phyloP scores from a whole-genome alignment of 371 early-diverging fungal species.

The Fennellomyces sp. region DNA sequence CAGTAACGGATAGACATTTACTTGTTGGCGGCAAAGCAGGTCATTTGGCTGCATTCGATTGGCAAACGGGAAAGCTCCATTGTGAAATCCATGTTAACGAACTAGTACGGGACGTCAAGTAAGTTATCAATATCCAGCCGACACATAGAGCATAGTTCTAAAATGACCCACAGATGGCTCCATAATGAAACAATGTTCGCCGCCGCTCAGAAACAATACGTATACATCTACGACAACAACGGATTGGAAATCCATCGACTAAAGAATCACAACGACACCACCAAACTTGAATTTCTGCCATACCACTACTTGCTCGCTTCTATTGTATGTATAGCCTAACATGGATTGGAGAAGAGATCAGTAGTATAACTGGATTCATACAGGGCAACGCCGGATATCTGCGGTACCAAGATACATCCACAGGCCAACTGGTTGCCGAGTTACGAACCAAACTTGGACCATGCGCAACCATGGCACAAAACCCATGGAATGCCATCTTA shows the following conservation, averaged over 20 bases:
- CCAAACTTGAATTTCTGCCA: slow-evolving; percentile 91
- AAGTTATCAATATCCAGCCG: slow-evolving; percentile 45
- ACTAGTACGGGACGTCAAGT: slow-evolving; percentile 89
- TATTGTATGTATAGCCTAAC: slow-evolving; percentile 67
- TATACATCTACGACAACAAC: slow-evolving; percentile 94
- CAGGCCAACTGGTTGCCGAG: slow-evolving; percentile 89
- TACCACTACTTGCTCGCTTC: slow-evolving; percentile 96
- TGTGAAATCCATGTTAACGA: slow-evolving; percentile 92
- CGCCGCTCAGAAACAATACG: slow-evolving; percentile 94
- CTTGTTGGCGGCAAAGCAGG: slow-evolving; percentile 92
- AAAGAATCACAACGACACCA: slow-evolving; percentile 81
- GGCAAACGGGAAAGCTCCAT: slow-evolving; percentile 81
- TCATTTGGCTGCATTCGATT: slow-evolving; percentile 92
- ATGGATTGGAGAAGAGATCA: no score
- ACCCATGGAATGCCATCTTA: slow-evolving; percentile 93
- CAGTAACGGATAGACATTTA: slow-evolving; percentile 52
- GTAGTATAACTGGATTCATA: neutral
- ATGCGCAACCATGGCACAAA: slow-evolving; percentile 87
- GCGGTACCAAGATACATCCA: slow-evolving; percentile 97
- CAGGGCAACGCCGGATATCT: slow-evolving; percentile 84
- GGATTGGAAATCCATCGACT: slow-evolving; percentile 96
- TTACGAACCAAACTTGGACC: slow-evolving; percentile 79
- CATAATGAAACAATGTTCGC: slow-evolving; percentile 98
- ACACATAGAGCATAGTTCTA: no score
- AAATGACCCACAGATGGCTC: slow-evolving; percentile 84